Percentiles rank a stretch among this genome's conserved stretches.
These are phyloP conservation scores for Syzygium aqueum DNA, from an alignment of 345 rosid species.

Conservation along the genomic window DNA sequence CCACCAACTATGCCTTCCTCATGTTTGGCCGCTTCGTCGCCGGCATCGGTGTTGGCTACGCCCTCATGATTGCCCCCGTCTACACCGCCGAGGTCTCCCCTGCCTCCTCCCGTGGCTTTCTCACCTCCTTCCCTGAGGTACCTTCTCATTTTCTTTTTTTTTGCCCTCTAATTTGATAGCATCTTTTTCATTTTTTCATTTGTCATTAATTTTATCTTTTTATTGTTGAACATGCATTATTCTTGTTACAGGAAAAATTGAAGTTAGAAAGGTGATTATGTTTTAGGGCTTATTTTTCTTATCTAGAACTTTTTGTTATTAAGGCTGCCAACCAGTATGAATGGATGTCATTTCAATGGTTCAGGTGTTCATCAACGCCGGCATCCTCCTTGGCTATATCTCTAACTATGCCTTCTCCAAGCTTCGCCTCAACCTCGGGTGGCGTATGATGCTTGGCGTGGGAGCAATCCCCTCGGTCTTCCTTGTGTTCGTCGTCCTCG, in stretches of 20 bases:
- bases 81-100: conserved; percentile 92
- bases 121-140: conserved; percentile 81
- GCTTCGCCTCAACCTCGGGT: conserved; percentile 41
- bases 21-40: conserved; percentile 93
- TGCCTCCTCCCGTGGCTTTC: conserved; percentile 84
- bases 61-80: conserved; percentile 93
- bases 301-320: no score
- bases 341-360: background rate
- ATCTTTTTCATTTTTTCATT: background rate
- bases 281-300: background rate
- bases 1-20: conserved; percentile 74
- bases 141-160: background rate
- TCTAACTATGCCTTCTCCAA: conserved; percentile 77
- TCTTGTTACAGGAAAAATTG: background rate
- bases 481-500: conserved; percentile 40
- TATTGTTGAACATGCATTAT: background rate
- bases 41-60: conserved; percentile 88
- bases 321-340: background rate
- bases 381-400: conserved; percentile 73
- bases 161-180: background rate
- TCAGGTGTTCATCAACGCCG: conserved; percentile 75
- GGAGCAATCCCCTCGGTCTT: conserved; percentile 70
- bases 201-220: background rate
- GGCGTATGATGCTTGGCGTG: conserved; percentile 89
- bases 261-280: background rate